phyloP scores from a whole-genome alignment of 768 basidiomycete genomes.

The Termitomyces titanicus region DNA sequence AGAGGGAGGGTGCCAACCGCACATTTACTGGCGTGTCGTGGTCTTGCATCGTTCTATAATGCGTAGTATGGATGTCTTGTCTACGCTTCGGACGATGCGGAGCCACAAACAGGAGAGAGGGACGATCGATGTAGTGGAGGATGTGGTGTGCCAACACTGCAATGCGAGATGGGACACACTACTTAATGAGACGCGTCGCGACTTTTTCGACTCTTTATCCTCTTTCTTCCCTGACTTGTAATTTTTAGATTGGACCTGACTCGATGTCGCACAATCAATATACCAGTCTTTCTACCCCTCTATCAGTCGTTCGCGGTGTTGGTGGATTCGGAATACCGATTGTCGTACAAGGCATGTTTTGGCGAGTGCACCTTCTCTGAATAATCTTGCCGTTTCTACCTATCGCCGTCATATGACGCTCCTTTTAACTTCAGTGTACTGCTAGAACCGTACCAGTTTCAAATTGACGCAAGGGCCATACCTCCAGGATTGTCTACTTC shows the following conservation, averaged over 20 bases:
- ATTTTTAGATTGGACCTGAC: conserved; percentile 4
- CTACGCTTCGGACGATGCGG: conserved; percentile 19
- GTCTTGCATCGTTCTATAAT: conserved; percentile 19
- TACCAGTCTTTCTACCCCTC: not conserved
- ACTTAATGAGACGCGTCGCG: conserved; percentile 18
- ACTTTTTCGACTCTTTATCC: conserved; percentile 19
- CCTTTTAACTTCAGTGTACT: not conserved
- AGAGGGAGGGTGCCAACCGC: conserved; percentile 15
- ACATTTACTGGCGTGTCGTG: conserved; percentile 22
- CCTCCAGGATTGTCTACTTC: not conserved
- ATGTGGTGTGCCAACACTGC: conserved; percentile 20
- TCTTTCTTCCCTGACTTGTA: conserved; percentile 22
- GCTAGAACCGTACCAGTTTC: no score
- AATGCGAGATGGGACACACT: conserved; percentile 22
- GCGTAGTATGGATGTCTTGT: conserved; percentile 19
- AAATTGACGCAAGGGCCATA: not conserved
- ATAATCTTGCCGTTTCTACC: no score
- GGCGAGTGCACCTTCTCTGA: not conserved
- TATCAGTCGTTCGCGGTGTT: not conserved
- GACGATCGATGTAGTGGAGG: conserved; percentile 18
- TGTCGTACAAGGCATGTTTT: not conserved
- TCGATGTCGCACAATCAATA: not conserved
- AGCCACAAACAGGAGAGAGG: conserved; percentile 21
- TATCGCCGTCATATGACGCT: not conserved
- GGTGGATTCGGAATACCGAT: not conserved